Evolutionary conservation across 2,329 filamentous ascomycete genomes (phyloP), one percentile per base, ranked within the genome.

Genomic region (Alternaria brassicicola): DNA sequence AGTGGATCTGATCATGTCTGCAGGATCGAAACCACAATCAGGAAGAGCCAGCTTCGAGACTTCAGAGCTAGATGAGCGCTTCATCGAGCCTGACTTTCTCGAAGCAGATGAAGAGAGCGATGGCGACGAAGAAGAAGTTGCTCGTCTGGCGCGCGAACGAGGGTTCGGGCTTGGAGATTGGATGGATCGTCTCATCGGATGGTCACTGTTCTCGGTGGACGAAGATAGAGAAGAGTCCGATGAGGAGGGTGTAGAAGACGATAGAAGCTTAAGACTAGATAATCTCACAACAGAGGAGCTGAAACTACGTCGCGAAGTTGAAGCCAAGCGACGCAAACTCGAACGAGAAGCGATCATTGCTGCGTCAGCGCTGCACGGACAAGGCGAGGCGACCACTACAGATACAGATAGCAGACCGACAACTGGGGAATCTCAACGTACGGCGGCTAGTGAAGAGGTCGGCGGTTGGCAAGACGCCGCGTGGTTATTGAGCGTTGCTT

Each of bases 381-480:
- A 39, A 17, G 26, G 21, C 6, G 38, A 43, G 25, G 61, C 71
- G 35, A 43, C 31, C 36, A 55, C 17, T 49, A 57, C 15, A n/a
- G 49, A 61, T 2, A 57, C 51, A 12, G 59, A 49, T n/a, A 61
- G 65, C 6, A 63, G 64, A 10, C 57, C 64, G 19, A 65, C 42
- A 13, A 64, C 55, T 12, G 58, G 58, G 21, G 59, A 61, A 12
- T 48, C 57, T 13, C 59, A 59, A 15, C 58, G 51, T 31, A 64
- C 63, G 21, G 52, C 62, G 6, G 59, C 58, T 19, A 64, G 55
- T 23, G 73, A 76, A 23, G 75, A 75, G 15, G 69, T 63, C 17
- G 83, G 82, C 5, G 83, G 84, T 0, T 87, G 85, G 85, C 79
- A 83, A 59, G 85, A 87, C 76, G 84, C 83, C 30, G 80, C 81